These are phyloP conservation scores for Torulaspora globosa DNA, from an alignment of 1,139 yeast species.

Conservation along the genomic window DNA sequence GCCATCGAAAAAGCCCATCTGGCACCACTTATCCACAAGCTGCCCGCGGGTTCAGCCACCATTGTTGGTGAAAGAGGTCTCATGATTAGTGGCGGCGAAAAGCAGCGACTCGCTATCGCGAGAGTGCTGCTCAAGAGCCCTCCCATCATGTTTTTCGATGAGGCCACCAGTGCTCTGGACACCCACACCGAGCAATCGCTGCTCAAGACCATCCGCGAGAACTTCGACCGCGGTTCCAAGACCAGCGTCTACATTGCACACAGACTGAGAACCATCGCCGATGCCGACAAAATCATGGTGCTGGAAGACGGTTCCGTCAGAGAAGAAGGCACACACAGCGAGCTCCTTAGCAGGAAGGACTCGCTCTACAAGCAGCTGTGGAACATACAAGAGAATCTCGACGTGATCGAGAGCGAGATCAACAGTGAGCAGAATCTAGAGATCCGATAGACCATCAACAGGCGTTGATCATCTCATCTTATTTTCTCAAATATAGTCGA, in stretches of 20 bases:
- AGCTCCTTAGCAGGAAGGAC: conserved; percentile 48
- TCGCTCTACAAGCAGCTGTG: conserved; percentile 77
- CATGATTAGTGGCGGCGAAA: conserved; percentile 99
- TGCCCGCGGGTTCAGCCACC: conserved; percentile 82
- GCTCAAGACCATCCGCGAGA: conserved; percentile 61
- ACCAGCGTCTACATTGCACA: conserved; percentile 94
- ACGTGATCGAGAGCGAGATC: conserved; percentile 42
- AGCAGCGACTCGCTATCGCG: conserved; percentile 91
- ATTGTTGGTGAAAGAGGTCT: conserved; percentile 97
- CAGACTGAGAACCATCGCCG: conserved; percentile 87
- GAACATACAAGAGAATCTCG: conserved; percentile 85
- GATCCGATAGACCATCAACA: background rate
- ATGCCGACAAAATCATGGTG: conserved; percentile 89
- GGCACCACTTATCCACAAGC: conserved; percentile 54
- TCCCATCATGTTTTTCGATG: conserved; percentile 91
- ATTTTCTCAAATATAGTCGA: background rate
- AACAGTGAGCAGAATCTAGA: conserved; percentile 25
- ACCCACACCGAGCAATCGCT: conserved; percentile 92
- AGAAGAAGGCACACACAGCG: conserved; percentile 81
- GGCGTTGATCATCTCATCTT: background rate
- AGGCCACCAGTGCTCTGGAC: conserved; percentile 94
- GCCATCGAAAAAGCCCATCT: conserved; percentile 71
- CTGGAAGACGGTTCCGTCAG: conserved; percentile 70
- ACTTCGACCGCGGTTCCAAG: conserved; percentile 52
- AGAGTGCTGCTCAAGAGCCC: conserved; percentile 78